phyloP scores from a whole-genome alignment of 1,139 yeast species.

The Saccharomyces hybrid region DNA sequence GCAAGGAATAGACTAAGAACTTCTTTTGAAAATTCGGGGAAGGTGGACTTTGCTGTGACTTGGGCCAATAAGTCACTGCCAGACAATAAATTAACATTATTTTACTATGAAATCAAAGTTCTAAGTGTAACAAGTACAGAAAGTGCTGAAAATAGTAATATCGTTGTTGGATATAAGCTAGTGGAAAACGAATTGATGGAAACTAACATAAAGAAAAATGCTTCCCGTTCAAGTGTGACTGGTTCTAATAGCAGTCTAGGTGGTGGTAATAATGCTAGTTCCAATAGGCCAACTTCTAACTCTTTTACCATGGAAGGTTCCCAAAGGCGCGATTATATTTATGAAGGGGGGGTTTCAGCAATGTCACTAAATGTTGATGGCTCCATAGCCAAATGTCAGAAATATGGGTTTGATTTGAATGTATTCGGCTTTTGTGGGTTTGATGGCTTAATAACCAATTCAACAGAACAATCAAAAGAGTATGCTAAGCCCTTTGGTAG shows the following conservation, averaged over 20 bases:
- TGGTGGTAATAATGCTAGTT: background rate
- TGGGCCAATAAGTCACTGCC: slow-evolving; percentile 41
- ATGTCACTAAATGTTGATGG: background rate
- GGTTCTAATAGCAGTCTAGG: slow-evolving; percentile 1
- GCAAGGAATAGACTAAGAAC: slow-evolving; percentile 19
- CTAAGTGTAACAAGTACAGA: slow-evolving; percentile 32
- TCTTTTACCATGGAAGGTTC: slow-evolving; percentile 1
- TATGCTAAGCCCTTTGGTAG: slow-evolving; percentile 44
- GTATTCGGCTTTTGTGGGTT: slow-evolving; percentile 40
- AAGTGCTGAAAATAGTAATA: slow-evolving; percentile 35
- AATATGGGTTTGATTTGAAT: slow-evolving; percentile 35
- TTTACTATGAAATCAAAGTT: slow-evolving; percentile 49
- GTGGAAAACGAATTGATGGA: slow-evolving; percentile 5
- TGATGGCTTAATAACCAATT: slow-evolving; percentile 43
- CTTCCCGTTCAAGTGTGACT: slow-evolving; percentile 23
- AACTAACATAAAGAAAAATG: slow-evolving; percentile 15
- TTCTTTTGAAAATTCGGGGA: slow-evolving; percentile 20
- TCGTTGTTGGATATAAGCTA: slow-evolving; percentile 38
- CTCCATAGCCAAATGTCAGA: background rate
- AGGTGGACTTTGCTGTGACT: slow-evolving; percentile 34
- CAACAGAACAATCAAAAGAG: slow-evolving; percentile 32
- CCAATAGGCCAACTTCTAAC: background rate
- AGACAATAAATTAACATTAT: slow-evolving; percentile 40
- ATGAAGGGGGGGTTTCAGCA: background rate
- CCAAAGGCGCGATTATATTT: background rate